phyloP scores from a whole-genome alignment of 1,139 yeast genomes.

The Tardiomyces blankii region DNA sequence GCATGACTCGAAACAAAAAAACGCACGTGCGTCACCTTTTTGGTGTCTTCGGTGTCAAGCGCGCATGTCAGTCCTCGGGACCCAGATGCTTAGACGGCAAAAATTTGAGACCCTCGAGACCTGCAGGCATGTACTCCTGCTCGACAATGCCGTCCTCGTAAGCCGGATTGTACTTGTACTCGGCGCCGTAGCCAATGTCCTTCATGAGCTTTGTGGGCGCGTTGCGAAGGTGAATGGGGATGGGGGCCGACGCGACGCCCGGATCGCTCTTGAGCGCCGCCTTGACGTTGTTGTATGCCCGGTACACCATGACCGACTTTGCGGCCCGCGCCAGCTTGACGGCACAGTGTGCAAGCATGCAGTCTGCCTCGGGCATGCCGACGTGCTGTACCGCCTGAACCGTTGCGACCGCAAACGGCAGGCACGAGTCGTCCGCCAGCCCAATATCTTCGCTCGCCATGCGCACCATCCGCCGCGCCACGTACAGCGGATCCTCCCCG shows the following conservation, averaged over 20 bases:
- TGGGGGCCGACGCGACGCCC: slow-evolving; percentile 37
- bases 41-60: no score
- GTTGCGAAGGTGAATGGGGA: slow-evolving; percentile 60
- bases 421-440: slow-evolving; percentile 63
- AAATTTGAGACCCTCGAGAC: slow-evolving; percentile 23
- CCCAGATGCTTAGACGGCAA: slow-evolving; percentile 34
- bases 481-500: slow-evolving; percentile 88
- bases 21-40: no score
- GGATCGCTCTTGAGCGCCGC: slow-evolving; percentile 46
- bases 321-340: slow-evolving; percentile 77
- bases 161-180: slow-evolving; percentile 81
- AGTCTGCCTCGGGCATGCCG: slow-evolving; percentile 96
- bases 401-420: slow-evolving; percentile 80
- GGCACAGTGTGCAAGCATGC: slow-evolving; percentile 84
- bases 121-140: slow-evolving; percentile 41
- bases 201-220: slow-evolving; percentile 91
- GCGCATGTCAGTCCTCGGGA: slow-evolving; percentile 1
- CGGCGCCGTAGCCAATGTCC: slow-evolving; percentile 74
- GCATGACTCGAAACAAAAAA: no score
- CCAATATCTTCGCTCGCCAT: slow-evolving; percentile 93
- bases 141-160: slow-evolving; percentile 58
- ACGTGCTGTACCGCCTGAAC: slow-evolving; percentile 81
- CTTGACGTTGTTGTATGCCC: slow-evolving; percentile 65
- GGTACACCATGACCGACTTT: slow-evolving; percentile 75
- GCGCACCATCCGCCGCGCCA: slow-evolving; percentile 85